Evolutionary conservation across 164 flowering plant genomes (phyloP), one percentile per base, ranked within the genome.

Genomic region (Tetrastigma voinierianum): DNA sequence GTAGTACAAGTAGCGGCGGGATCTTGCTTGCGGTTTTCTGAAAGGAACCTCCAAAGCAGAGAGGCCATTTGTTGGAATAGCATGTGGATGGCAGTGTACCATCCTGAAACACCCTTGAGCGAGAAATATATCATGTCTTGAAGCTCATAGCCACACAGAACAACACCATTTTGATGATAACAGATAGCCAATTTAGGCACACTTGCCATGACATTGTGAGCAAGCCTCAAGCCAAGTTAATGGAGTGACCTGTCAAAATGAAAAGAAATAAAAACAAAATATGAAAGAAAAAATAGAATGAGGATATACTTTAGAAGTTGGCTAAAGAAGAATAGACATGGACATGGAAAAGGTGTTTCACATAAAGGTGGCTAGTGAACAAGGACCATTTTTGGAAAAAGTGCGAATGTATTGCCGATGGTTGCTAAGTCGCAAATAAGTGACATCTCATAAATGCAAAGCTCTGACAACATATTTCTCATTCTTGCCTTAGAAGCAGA

Each of bases 151-250:
- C 99, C 94, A n/a, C n/a, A n/a, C 74, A 89, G 96, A 65, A 95
- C 98, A 61, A 95, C 97, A 66, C 98, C 97, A 81, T 90, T 81
- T 66, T 80, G 74, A 82, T 95, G 99, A 75, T 95, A 95, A 77
- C 99, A 95, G 59, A 95, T 92, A 51, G 99, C 99, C 70, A 95
- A 72, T 69, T 95, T 98, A 69, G 98, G 98, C 46, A 88, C 97
- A 84, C 96, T 92, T 43, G 97, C 99, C 97, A 95, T 95, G 59
- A 90, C 83, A 84, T 95, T 95, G 69, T 95, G 98, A 66, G 92
- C 99, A 95, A 15, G 97, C 97, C 69, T 95, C 99, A 70, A 92
- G 97, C 99, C 99, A 95, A 25, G 90, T 88, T 62, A 92, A 67
- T 58, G 98, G 88, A 62, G 96, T 90, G 51, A 92, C 91, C 99